A percentile compares a stretch with the other conserved stretches of the same genome.
Evolutionary conservation across 2,329 filamentous ascomycete species (phyloP).

Genomic region (Colletotrichum musicola): DNA sequence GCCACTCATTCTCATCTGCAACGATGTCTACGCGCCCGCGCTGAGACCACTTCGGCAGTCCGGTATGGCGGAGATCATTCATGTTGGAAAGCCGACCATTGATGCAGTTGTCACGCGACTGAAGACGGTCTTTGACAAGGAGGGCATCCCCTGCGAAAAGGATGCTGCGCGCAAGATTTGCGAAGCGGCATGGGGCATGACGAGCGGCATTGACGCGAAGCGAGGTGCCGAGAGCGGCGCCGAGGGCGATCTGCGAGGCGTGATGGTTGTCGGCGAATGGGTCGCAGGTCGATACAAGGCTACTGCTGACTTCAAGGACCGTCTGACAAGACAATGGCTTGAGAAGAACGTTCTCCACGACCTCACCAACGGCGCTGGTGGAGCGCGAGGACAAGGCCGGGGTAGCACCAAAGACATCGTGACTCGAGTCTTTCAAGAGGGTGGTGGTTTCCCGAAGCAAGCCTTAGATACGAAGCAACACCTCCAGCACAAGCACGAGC

Average conservation of each 20-base stretch:
- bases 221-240: slow-evolving; percentile 76
- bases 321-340: slow-evolving; percentile 81
- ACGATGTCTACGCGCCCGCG: slow-evolving; percentile 94
- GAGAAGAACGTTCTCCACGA: slow-evolving; percentile 78
- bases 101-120: slow-evolving; percentile 87
- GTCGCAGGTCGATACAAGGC: slow-evolving; percentile 78
- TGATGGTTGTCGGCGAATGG: slow-evolving; percentile 91
- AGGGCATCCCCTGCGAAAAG: slow-evolving; percentile 88
- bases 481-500: slow-evolving; percentile 60
- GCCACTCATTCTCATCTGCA: slow-evolving; percentile 94
- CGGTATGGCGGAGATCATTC: slow-evolving; percentile 87
- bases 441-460: slow-evolving; percentile 79
- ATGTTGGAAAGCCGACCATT: slow-evolving; percentile 88
- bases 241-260: slow-evolving; percentile 80
- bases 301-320: slow-evolving; percentile 53
- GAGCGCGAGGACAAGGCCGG: slow-evolving; percentile 77
- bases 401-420: slow-evolving; percentile 82
- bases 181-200: slow-evolving; percentile 86
- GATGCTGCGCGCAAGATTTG: slow-evolving; percentile 90
- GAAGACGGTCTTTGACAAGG: slow-evolving; percentile 87
- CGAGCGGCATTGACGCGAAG: slow-evolving; percentile 76
- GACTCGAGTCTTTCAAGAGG: slow-evolving; percentile 81
- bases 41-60: slow-evolving; percentile 89
- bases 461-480: slow-evolving; percentile 52
- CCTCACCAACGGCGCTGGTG: slow-evolving; percentile 77